Percentiles rank a stretch among this genome's conserved stretches.
Conservation (phyloP, 2,329 filamentous ascomycete genomes). For the Mariannaea sp. region DNA sequence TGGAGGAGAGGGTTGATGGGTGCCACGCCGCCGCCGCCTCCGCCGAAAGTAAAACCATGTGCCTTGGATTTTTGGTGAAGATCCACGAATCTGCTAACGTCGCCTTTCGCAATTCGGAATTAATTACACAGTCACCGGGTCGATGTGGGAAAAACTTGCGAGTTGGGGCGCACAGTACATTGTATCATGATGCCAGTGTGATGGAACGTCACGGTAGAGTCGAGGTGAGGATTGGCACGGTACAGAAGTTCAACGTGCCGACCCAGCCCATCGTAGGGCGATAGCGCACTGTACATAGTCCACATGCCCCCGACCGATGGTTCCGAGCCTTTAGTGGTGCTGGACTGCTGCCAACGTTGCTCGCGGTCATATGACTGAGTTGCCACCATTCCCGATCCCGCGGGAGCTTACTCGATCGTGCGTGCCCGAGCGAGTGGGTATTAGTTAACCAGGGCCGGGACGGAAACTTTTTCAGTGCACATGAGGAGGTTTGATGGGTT, state of each 20-base stretch:
- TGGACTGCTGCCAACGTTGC: constrained; percentile 15
- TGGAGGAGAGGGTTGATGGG: not conserved
- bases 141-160: not conserved
- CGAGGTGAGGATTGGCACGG: constrained; percentile 1
- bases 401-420: not conserved
- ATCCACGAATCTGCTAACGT: constrained; percentile 6
- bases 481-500: not conserved
- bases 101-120: constrained; percentile 1
- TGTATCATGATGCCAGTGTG: constrained; percentile 20
- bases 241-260: constrained; percentile 12
- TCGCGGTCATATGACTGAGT: constrained; percentile 20
- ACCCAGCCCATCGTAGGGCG: too few relatives aligned
- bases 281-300: not conserved
- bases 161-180: constrained; percentile 6
- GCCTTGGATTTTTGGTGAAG: constrained; percentile 24
- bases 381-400: constrained; percentile 2
- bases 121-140: constrained; percentile 4
- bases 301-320: not conserved
- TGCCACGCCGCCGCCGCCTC: constrained; percentile 11
- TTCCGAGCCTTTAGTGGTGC: constrained; percentile 1
- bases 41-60: constrained; percentile 9
- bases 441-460: not conserved
- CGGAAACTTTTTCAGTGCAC: not conserved
- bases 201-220: constrained; percentile 25
- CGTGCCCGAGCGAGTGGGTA: not conserved